Base-by-base conservation (phyloP, 176 grass and related monocot genomes). In the Saccharum officinarum region DNA sequence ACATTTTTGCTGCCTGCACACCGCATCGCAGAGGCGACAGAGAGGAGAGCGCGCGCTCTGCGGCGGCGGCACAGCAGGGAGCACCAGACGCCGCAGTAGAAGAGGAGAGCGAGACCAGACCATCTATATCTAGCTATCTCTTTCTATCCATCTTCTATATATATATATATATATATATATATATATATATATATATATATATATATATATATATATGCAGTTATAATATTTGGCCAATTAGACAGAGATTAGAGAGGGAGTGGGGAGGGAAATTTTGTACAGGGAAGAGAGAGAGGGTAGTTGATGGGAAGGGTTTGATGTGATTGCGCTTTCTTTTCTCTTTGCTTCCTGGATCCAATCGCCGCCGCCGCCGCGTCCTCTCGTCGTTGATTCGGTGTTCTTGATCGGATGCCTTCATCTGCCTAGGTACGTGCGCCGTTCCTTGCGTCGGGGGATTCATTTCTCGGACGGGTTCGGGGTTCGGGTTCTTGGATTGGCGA, bases 131-230 rank as follows among this genome's bases (percentile, higher is more conserved):
- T 67, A 20, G 55, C 74, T 8, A 15, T 54, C 41, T 36, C 31
- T 55, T 39, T 61, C 36, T 78, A 23, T 77, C 75, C 82, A 34
- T 59, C 52, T 57, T 71, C 26, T 52, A 61, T 67, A 12, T 50
- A 80, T 73, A 86, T 74, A 39, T 45, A 86, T 74, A 39, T 45
- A 86, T 74, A 39, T 45, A 86, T 74, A 39, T 45, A 86, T 74
- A 39, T 45, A 86, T 74, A 39, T 45, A 86, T 74, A 39, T 45
- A 86, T 74, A 39, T 45, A 86, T 74, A 39, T 45, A 86, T 74
- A 39, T 45, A n/a, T n/a, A n/a, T 52, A 61, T 67, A 12, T 50
- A 80, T 73, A 86, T 74, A 39, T 45, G 67, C 76, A 26, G 67
- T 45, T 80, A 86, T 73, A 64, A 63, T 86, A 79, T 63, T 50